Evolutionary conservation across 257 asterid species (phyloP).

Genomic region (Solanum chmielewskii): DNA sequence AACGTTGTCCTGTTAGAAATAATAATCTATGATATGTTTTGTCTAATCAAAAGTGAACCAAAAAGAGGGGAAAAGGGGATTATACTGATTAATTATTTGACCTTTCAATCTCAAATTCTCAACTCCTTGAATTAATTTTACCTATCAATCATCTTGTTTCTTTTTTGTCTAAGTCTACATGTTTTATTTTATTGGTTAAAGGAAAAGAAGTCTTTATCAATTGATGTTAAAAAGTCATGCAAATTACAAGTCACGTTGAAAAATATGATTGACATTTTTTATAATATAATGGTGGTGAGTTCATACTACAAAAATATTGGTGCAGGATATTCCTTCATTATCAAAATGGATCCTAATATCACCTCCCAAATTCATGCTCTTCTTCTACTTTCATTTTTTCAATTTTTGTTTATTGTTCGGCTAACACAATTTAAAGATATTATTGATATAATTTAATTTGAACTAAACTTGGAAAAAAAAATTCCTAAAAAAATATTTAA

Average conservation of each 20-base stretch:
- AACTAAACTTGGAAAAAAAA: not conserved
- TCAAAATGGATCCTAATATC: not conserved
- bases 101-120: not conserved
- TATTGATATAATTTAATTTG: not conserved
- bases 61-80: not conserved
- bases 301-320: not conserved
- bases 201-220: not conserved
- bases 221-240: not conserved
- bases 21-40: not conserved
- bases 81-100: not conserved
- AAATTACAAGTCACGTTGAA: not conserved
- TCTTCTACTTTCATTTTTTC: not conserved
- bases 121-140: not conserved
- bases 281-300: not conserved
- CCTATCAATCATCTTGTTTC: not conserved
- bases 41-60: not conserved
- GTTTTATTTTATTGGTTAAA: not conserved
- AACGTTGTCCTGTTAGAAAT: not conserved
- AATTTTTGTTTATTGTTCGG: too few species aligned
- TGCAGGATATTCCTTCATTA: not conserved
- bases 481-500: not conserved
- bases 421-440: too few species aligned
- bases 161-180: not conserved
- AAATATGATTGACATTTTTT: not conserved
- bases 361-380: too few species aligned